Evolutionary conservation across 495 filamentous ascomycete genomes (phyloP).

Genomic region (Aspergillus egyptiacus): DNA sequence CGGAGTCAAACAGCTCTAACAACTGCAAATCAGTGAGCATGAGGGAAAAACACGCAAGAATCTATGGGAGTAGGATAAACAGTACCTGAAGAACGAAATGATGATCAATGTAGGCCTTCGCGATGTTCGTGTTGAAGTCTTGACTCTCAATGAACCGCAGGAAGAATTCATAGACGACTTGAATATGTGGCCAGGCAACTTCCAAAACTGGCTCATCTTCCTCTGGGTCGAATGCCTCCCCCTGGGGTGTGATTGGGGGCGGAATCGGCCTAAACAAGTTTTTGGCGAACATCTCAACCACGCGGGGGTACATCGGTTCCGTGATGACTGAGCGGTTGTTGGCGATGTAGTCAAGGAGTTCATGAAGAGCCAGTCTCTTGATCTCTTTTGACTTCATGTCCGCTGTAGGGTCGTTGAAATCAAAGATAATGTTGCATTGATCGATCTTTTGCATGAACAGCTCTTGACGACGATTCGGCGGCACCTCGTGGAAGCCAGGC

Average conservation of each 20-base stretch:
- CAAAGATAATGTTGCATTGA: constrained; percentile 99
- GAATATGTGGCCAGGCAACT: constrained; percentile 98
- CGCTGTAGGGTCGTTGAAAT: constrained; percentile 96
- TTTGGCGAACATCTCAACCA: constrained; percentile 99
- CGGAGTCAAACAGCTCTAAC: constrained; percentile 97
- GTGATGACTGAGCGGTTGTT: constrained; percentile 98
- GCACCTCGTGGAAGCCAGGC: constrained; percentile 97
- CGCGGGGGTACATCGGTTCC: constrained; percentile 96
- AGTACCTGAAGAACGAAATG: constrained; percentile 85
- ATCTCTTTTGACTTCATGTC: constrained; percentile 99
- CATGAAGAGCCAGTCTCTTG: constrained; percentile 93
- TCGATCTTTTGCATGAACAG: constrained; percentile 99
- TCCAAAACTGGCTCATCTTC: constrained; percentile 98
- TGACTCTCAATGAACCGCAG: constrained; percentile 98
- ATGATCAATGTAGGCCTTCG: constrained; percentile 98
- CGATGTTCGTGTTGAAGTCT: constrained; percentile 99
- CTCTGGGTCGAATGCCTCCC: constrained; percentile 97
- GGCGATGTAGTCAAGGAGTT: constrained; percentile 95
- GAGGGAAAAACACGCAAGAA: not conserved
- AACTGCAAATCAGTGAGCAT: constrained; percentile 44
- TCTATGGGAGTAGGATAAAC: not conserved
- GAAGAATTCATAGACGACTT: constrained; percentile 99
- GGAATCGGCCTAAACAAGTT: constrained; percentile 97
- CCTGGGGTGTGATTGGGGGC: constrained; percentile 93
- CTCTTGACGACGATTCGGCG: constrained; percentile 89